These are phyloP conservation scores for Phytophthora europaea DNA, from an alignment of 352 stramenopile species.

Conservation along the genomic window DNA sequence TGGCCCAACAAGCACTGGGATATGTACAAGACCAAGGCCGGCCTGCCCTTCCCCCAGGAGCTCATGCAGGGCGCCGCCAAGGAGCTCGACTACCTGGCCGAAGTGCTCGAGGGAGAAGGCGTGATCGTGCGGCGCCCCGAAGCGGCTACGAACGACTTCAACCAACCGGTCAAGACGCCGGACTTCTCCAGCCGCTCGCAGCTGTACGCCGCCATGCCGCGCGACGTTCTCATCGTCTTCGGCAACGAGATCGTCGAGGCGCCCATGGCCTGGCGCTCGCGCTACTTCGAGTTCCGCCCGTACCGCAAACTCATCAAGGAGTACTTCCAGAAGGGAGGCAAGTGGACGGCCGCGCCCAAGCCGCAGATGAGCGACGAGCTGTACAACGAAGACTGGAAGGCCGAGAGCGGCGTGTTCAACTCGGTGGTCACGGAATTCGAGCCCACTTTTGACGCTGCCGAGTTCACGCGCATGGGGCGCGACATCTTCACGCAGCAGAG, in stretches of 20 bases:
- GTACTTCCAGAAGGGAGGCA: constrained; percentile 90
- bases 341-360: constrained; percentile 92
- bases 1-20: constrained; percentile 92
- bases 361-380: constrained; percentile 92
- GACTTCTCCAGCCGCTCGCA: constrained; percentile 89
- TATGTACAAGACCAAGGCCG: constrained; percentile 91
- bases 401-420: constrained; percentile 81
- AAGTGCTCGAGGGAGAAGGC: constrained; percentile 87
- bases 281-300: constrained; percentile 92
- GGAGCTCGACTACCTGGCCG: constrained; percentile 89
- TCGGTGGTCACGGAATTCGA: constrained; percentile 92
- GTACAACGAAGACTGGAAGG: constrained; percentile 91
- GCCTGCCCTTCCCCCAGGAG: constrained; percentile 81
- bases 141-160: constrained; percentile 72
- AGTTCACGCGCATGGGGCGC: constrained; percentile 92
- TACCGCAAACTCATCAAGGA: constrained; percentile 92
- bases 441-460: constrained; percentile 89
- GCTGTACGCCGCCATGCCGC: constrained; percentile 91
- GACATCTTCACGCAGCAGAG: constrained; percentile 94
- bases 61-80: constrained; percentile 78
- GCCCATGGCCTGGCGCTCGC: constrained; percentile 91
- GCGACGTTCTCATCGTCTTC: constrained; percentile 91
- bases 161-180: constrained; percentile 78
- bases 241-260: constrained; percentile 93
- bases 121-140: constrained; percentile 88